These are phyloP conservation scores for Spathaspora hagerdaliae DNA, from an alignment of 805 yeast genomes.

Conservation along the genomic window DNA sequence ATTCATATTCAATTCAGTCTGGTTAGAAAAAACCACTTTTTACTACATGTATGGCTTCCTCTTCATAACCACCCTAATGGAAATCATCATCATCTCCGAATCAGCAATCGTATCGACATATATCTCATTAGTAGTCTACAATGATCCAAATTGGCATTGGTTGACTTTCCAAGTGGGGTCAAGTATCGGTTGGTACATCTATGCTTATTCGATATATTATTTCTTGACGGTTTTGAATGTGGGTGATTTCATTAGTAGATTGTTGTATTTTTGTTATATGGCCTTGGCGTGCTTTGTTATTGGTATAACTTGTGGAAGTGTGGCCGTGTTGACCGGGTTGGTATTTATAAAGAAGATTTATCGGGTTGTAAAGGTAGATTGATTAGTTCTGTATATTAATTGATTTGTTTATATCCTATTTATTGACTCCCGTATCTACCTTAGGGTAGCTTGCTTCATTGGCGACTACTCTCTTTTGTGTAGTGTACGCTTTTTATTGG, in stretches of 20 bases:
- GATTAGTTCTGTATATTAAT: no score
- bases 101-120: slow-evolving; percentile 69
- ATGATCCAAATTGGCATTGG: slow-evolving; percentile 79
- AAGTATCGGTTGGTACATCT: slow-evolving; percentile 69
- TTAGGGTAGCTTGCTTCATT: no score
- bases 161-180: slow-evolving; percentile 64
- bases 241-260: slow-evolving; percentile 60
- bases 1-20: slow-evolving; percentile 68
- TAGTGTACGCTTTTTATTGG: no score
- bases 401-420: no score
- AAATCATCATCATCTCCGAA: slow-evolving; percentile 64
- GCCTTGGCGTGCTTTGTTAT: slow-evolving; percentile 57
- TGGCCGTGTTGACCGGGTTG: slow-evolving; percentile 66
- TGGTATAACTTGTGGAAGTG: slow-evolving; percentile 71
- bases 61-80: slow-evolving; percentile 53
- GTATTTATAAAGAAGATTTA: slow-evolving; percentile 62
- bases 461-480: no score
- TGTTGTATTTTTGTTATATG: slow-evolving; percentile 72
- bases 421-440: no score
- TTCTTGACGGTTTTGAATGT: slow-evolving; percentile 54
- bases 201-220: slow-evolving; percentile 65
- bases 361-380: slow-evolving; percentile 50
- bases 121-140: slow-evolving; percentile 50
- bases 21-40: slow-evolving; percentile 76
- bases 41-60: slow-evolving; percentile 80